These are phyloP conservation scores for Lachnellula occidentalis DNA, from an alignment of 2,329 filamentous ascomycete species.

Conservation along the genomic window DNA sequence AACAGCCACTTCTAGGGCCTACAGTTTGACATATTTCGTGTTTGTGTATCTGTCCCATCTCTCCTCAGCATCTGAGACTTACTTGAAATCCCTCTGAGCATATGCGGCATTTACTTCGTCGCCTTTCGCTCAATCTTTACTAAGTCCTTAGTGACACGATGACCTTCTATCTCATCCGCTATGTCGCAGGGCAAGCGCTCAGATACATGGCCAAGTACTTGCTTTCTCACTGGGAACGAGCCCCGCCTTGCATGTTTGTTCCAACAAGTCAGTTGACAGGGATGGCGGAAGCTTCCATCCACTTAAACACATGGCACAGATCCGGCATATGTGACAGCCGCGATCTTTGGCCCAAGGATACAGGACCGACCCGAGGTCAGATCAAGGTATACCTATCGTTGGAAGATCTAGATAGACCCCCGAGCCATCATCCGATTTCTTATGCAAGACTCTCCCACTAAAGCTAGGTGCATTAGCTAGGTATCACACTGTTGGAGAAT, in stretches of 20 bases:
- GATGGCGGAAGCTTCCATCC: too few relatives aligned
- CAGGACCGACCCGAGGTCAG: background rate
- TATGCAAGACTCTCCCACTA: background rate
- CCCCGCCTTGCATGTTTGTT: background rate
- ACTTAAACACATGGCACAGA: background rate
- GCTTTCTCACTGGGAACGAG: too few relatives aligned
- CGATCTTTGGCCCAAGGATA: background rate
- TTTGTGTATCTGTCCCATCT: background rate
- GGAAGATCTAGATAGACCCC: background rate
- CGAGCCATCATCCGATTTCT: background rate
- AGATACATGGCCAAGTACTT: too few relatives aligned
- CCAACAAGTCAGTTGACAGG: too few relatives aligned
- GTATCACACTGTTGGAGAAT: background rate
- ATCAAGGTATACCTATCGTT: background rate
- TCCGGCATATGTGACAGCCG: background rate
- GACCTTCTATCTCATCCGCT: too few relatives aligned
- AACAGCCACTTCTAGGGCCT: background rate
- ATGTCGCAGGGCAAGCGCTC: too few relatives aligned
- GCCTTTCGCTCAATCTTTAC: background rate
- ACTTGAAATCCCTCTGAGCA: background rate
- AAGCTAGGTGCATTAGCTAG: background rate
- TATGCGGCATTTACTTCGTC: background rate
- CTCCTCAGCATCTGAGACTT: background rate
- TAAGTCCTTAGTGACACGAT: too few relatives aligned
- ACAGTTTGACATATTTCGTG: background rate